Conservation (phyloP, 2,329 filamentous ascomycete species). For the Fusarium miscanthi region DNA sequence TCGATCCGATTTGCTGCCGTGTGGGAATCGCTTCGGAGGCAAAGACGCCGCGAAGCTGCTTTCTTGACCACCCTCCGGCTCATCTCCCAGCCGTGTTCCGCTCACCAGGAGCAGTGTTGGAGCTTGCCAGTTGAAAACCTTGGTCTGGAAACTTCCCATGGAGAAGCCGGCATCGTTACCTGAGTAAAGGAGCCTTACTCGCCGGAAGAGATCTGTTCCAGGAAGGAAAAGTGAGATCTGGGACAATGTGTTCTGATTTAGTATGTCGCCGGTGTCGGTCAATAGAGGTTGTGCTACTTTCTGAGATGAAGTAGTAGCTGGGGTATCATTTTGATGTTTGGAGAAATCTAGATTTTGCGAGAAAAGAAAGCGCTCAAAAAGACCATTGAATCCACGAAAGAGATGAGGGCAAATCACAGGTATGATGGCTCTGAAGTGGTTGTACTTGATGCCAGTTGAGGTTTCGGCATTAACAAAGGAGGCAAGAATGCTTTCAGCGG, state of each 20-base stretch:
- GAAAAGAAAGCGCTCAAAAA: conserved; percentile 82
- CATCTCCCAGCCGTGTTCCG: conserved; percentile 68
- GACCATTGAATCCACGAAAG: conserved; percentile 73
- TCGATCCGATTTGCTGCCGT: conserved; percentile 60
- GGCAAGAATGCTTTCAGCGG: conserved; percentile 73
- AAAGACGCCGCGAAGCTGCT: conserved; percentile 69
- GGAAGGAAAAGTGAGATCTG: conserved; percentile 81
- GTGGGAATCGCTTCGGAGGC: conserved; percentile 69
- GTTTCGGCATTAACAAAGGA: conserved; percentile 74
- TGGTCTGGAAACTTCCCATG: conserved; percentile 80
- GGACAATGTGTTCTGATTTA: conserved; percentile 71
- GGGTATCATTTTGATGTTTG: conserved; percentile 55
- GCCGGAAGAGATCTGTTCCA: conserved; percentile 71
- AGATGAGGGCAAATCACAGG: conserved; percentile 72
- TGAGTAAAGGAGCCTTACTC: conserved; percentile 75
- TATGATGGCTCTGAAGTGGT: conserved; percentile 69
- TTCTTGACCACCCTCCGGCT: conserved; percentile 63
- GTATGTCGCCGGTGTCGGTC: conserved; percentile 66
- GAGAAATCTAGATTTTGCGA: conserved; percentile 76
- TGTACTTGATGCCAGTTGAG: conserved; percentile 70
- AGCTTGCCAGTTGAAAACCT: conserved; percentile 81
- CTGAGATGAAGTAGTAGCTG: conserved; percentile 16
- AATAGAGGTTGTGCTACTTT: conserved; percentile 61
- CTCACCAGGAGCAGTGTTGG: conserved; percentile 78
- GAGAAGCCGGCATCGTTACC: conserved; percentile 79